These are phyloP conservation scores for Pinus tabuliformis DNA, from an alignment of 75 land plant species.

Conservation along the genomic window DNA sequence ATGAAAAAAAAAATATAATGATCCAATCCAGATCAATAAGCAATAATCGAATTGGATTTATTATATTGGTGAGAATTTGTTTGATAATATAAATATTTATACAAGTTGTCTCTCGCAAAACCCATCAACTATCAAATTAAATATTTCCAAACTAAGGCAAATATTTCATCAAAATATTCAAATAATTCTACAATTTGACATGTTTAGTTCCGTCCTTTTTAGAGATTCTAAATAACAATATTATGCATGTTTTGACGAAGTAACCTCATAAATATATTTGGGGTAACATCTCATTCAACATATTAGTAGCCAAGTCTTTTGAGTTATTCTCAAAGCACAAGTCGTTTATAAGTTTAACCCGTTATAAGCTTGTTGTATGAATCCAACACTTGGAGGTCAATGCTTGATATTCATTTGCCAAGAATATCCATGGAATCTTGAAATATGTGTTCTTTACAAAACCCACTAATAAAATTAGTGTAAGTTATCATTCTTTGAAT, in stretches of 20 bases:
- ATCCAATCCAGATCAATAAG: too few species aligned
- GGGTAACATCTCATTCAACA: slow-evolving; percentile 55
- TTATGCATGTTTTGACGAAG: slow-evolving; percentile 44
- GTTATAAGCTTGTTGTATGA: slow-evolving; percentile 42
- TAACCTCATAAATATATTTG: slow-evolving; percentile 38
- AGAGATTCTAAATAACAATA: slow-evolving; percentile 38
- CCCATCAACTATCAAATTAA: slow-evolving; percentile 30
- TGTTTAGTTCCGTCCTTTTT: slow-evolving; percentile 9
- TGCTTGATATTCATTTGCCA: slow-evolving; percentile 77
- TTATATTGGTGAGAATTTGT: too few species aligned
- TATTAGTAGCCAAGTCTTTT: slow-evolving; percentile 50
- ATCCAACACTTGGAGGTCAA: slow-evolving; percentile 55
- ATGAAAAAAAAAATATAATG: too few species aligned
- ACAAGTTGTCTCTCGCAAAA: slow-evolving; percentile 49
- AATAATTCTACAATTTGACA: slow-evolving; percentile 39
- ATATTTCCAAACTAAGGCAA: slow-evolving; percentile 27
- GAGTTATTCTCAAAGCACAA: slow-evolving; percentile 27
- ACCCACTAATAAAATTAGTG: slow-evolving; percentile 47
- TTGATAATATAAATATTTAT: slow-evolving; percentile 14
- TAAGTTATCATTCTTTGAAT: slow-evolving; percentile 53
- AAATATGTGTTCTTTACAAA: slow-evolving; percentile 53
- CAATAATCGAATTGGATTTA: too few species aligned
- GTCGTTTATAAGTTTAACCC: too few species aligned
- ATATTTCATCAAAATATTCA: slow-evolving; percentile 31
- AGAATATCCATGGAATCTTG: slow-evolving; percentile 48